A percentile compares a stretch with the other conserved stretches of the same genome.
These are phyloP conservation scores for Salix arbutifolia DNA, from an alignment of 345 rosid genomes.

Conservation along the genomic window DNA sequence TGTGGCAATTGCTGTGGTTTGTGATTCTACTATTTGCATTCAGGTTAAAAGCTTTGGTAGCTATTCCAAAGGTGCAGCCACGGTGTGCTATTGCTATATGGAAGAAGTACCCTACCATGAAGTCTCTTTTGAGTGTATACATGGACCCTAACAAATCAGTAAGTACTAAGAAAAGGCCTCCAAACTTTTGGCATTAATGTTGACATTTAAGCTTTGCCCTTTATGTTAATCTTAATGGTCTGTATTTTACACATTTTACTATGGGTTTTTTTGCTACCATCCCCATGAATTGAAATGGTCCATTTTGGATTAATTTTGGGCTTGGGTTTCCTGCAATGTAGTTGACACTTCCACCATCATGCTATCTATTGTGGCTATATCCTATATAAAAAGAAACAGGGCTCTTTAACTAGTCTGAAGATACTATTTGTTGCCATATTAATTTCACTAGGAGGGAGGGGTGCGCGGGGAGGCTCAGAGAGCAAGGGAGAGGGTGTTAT, in stretches of 20 bases:
- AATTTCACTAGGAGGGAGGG: too few relatives aligned
- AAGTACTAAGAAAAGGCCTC: conserved; percentile 25
- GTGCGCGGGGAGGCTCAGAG: too few relatives aligned
- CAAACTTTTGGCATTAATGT: background rate
- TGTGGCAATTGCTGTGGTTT: background rate
- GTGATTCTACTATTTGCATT: conserved; percentile 6
- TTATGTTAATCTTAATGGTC: background rate
- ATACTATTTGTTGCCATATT: too few relatives aligned
- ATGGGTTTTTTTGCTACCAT: background rate
- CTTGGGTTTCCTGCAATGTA: background rate
- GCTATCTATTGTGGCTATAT: too few relatives aligned
- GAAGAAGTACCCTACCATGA: conserved; percentile 95
- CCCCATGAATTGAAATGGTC: background rate
- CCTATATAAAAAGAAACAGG: too few relatives aligned
- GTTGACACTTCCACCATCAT: background rate
- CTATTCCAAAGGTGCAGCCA: conserved; percentile 96
- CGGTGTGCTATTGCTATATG: conserved; percentile 77
- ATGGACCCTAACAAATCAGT: conserved; percentile 80
- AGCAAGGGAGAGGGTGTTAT: too few relatives aligned
- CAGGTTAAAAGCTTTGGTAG: conserved; percentile 90
- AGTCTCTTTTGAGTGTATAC: conserved; percentile 73
- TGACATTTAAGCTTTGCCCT: conserved; percentile 1
- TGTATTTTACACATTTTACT: background rate
- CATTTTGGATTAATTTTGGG: background rate
- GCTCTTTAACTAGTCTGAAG: too few relatives aligned